Percentiles rank a stretch among this genome's conserved stretches.
Conservation (phyloP, 1,139 yeast species). For the Magnusiomyces ingens region DNA sequence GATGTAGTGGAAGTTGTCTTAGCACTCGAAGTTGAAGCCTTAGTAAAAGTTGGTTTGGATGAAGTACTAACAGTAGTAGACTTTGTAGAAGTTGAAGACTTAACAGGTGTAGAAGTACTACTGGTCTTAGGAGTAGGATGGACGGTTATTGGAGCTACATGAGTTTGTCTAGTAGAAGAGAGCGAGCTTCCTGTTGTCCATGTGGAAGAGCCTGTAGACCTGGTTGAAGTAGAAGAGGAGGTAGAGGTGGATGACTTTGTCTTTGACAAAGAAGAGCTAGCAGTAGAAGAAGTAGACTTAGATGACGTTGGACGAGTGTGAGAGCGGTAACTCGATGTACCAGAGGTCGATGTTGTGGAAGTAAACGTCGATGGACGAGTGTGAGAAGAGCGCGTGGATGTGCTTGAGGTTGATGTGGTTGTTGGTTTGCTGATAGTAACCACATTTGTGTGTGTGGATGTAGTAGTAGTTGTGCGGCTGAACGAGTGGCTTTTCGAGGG, state of each 20-base stretch:
- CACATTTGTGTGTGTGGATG: conserved; percentile 15
- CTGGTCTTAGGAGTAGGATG: not conserved
- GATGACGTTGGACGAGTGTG: not conserved
- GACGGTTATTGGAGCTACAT: not conserved
- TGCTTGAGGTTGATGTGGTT: not conserved
- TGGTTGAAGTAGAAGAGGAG: conserved; percentile 14
- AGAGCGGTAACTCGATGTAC: not conserved
- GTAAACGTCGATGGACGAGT: not conserved
- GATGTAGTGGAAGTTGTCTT: not conserved
- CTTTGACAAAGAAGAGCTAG: conserved; percentile 16
- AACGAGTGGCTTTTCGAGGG: too few relatives aligned
- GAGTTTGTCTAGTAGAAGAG: not conserved
- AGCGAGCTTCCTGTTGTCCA: not conserved
- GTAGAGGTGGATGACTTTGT: conserved; percentile 18
- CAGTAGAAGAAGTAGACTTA: conserved; percentile 3
- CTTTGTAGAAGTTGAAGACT: not conserved
- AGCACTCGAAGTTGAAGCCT: not conserved
- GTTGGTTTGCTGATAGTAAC: conserved; percentile 16
- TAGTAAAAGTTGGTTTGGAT: not conserved
- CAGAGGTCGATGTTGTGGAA: not conserved
- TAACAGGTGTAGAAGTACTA: not conserved
- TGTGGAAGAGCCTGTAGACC: conserved; percentile 18
- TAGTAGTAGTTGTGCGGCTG: conserved; percentile 10
- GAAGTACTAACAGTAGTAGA: not conserved
- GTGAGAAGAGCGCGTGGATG: not conserved